Percentiles rank a stretch among this genome's conserved stretches.
phyloP scores from a whole-genome alignment of 768 basidiomycete genomes.

The Termitomyces sp. region DNA sequence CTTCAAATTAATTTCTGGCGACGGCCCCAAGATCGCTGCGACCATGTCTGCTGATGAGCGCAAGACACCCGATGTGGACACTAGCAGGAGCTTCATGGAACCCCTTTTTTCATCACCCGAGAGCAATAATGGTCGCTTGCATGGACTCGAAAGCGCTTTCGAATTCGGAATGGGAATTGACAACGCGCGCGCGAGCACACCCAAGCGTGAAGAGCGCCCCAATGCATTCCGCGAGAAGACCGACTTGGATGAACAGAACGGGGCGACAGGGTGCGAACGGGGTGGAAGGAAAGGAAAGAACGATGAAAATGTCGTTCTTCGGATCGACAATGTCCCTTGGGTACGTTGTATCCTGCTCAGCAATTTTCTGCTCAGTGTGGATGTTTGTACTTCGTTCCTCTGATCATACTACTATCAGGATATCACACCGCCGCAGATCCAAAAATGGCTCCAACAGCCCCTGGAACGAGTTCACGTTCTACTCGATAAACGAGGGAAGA shows the following conservation, averaged over 20 bases:
- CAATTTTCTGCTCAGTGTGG: not conserved
- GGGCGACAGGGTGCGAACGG: conserved; percentile 4
- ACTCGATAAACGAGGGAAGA: conserved; percentile 78
- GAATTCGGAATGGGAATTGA: conserved; percentile 34
- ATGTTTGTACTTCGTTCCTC: not conserved
- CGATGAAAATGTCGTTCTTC: conserved; percentile 54
- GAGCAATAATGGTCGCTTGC: conserved; percentile 13
- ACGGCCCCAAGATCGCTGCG: conserved; percentile 5
- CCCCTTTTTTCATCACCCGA: conserved; percentile 29
- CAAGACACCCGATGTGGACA: conserved; percentile 11
- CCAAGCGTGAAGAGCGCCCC: conserved; percentile 25
- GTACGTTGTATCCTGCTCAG: conserved; percentile 30
- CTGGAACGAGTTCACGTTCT: conserved; percentile 71
- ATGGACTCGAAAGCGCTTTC: conserved; percentile 31
- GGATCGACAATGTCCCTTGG: conserved; percentile 90
- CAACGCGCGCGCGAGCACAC: conserved; percentile 36
- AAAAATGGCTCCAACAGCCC: conserved; percentile 64
- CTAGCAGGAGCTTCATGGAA: conserved; percentile 24
- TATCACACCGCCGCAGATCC: conserved; percentile 73
- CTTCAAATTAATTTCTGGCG: conserved; percentile 46
- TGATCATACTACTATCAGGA: conserved; percentile 42
- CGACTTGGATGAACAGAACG: conserved; percentile 4
- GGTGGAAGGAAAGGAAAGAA: conserved; percentile 12
- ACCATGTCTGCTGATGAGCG: conserved; percentile 1
- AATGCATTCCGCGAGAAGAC: not conserved